Evolutionary conservation across 148 eudicot species (phyloP).

Genomic region (Camellia lanceoleosa): DNA sequence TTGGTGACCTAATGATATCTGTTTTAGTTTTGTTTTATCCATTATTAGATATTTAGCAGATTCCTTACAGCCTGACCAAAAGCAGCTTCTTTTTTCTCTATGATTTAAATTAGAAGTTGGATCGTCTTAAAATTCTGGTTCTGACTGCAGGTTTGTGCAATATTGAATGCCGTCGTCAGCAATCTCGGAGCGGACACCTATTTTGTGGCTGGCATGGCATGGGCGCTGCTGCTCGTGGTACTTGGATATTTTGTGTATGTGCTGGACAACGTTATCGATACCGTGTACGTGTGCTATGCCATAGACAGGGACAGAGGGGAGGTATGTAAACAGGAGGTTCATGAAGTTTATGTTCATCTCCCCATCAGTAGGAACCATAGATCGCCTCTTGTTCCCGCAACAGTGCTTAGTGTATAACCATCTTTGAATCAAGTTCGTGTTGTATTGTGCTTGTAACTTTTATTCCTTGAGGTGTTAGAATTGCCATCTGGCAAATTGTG

Average conservation of each 20-base stretch:
- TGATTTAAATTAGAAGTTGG: neutral
- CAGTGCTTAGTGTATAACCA: conserved; percentile 51
- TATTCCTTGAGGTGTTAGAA: neutral
- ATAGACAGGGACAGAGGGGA: conserved; percentile 77
- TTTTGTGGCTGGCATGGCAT: conserved; percentile 53
- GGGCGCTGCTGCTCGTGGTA: conserved; percentile 58
- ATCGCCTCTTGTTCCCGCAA: conserved; percentile 38
- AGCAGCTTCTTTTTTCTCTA: too few species aligned
- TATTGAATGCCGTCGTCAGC: conserved; percentile 48
- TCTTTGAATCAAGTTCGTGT: neutral
- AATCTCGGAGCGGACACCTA: conserved; percentile 67
- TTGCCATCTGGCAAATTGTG: neutral
- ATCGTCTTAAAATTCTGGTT: conserved; percentile 1
- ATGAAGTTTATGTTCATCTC: conserved; percentile 82
- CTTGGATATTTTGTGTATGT: conserved; percentile 69
- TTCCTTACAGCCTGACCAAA: neutral
- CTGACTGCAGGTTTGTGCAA: conserved; percentile 60
- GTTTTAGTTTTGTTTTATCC: conserved; percentile 1
- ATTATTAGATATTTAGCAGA: neutral
- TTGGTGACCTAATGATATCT: neutral
- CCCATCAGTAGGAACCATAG: conserved; percentile 72
- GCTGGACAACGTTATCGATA: conserved; percentile 78
- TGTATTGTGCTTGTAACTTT: conserved; percentile 8
- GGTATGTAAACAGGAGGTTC: conserved; percentile 59
- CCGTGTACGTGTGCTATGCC: conserved; percentile 88